phyloP scores from a whole-genome alignment of 2,329 filamentous ascomycete species.

The Alternaria consortialis region DNA sequence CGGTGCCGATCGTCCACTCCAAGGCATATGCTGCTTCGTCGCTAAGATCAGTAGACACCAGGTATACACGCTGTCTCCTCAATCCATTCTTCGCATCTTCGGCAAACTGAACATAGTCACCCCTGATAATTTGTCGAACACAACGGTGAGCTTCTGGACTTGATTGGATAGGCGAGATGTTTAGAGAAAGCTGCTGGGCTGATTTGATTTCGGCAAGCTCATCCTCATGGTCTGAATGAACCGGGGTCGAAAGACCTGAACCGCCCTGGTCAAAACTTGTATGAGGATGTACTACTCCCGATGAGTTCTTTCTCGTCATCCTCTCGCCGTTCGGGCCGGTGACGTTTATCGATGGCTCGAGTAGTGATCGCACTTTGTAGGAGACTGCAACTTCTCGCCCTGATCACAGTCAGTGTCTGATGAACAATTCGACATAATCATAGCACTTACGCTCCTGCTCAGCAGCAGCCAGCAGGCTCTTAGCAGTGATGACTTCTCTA shows the following conservation, averaged over 20 bases:
- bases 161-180: constrained; percentile 80
- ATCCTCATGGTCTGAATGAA: constrained; percentile 86
- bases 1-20: constrained; percentile 97
- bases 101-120: constrained; percentile 80
- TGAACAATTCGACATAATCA: background rate
- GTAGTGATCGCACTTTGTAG: constrained; percentile 68
- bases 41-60: constrained; percentile 95
- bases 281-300: constrained; percentile 73
- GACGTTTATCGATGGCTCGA: constrained; percentile 73
- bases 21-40: constrained; percentile 94
- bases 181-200: constrained; percentile 84
- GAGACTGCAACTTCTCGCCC: constrained; percentile 61
- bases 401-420: constrained; percentile 30
- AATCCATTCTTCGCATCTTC: constrained; percentile 81
- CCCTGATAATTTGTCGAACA: constrained; percentile 88
- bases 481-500: constrained; percentile 54
- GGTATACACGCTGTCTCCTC: constrained; percentile 83
- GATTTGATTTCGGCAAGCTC: constrained; percentile 85
- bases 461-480: constrained; percentile 75
- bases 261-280: constrained; percentile 82
- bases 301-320: constrained; percentile 59
- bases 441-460: constrained; percentile 76
- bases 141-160: constrained; percentile 80
- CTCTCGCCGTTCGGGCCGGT: constrained; percentile 70
- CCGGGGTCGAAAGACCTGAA: constrained; percentile 66